Conservation (phyloP, 169 alveolate genomes). For the Plasmodium sp. region DNA sequence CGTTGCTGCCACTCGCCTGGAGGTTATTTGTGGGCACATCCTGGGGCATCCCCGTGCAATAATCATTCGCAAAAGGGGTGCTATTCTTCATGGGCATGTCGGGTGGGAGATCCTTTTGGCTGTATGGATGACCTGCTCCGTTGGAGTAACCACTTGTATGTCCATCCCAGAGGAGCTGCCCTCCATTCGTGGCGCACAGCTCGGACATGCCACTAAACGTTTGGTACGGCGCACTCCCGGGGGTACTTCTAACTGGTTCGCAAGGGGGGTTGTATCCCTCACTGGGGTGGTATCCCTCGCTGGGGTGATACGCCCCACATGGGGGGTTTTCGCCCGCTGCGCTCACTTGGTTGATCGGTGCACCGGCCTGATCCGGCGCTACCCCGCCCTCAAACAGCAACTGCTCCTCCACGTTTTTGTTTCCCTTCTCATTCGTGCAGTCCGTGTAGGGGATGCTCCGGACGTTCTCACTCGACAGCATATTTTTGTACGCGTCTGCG, state of each 20-base stretch:
- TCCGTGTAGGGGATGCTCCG: conserved; percentile 17
- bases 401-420: background rate
- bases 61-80: background rate
- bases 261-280: background rate
- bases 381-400: background rate
- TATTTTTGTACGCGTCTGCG: background rate
- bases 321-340: background rate
- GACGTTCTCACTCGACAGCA: background rate
- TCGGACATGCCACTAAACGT: background rate
- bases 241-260: background rate
- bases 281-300: background rate
- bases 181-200: background rate
- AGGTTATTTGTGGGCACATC: background rate
- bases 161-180: background rate
- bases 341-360: background rate
- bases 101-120: background rate
- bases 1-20: background rate
- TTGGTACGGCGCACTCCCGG: background rate
- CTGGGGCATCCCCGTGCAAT: background rate
- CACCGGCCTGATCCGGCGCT: background rate
- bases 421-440: conserved; percentile 3
- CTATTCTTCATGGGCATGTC: conserved; percentile 3
- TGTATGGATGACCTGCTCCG: background rate
- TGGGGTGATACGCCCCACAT: background rate
- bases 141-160: conserved; percentile 1